A percentile compares a stretch with the other conserved stretches of the same genome.
Evolutionary conservation across 2,329 filamentous ascomycete species (phyloP).

Genomic region (Elsinoe fawcettii): DNA sequence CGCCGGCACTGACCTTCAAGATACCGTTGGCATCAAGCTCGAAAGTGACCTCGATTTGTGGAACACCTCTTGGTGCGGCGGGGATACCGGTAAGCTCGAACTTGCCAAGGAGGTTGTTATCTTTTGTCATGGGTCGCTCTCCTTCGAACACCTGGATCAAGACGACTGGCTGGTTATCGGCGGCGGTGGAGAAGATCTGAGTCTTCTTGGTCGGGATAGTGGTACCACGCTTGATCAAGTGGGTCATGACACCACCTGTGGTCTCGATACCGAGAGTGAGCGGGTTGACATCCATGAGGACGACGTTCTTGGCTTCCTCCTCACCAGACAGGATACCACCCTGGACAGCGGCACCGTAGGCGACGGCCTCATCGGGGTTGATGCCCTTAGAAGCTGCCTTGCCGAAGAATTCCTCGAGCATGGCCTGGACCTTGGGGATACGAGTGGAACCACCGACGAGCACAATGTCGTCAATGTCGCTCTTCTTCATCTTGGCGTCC

Average conservation of each 20-base stretch:
- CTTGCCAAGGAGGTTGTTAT: conserved; percentile 96
- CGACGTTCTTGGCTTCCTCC: conserved; percentile 65
- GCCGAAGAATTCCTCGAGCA: conserved; percentile 95
- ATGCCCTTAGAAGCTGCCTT: conserved; percentile 99
- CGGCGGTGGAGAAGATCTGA: conserved; percentile 94
- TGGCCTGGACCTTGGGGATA: conserved; percentile 93
- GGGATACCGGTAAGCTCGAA: conserved; percentile 97
- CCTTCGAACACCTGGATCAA: conserved; percentile 94
- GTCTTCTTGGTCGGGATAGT: conserved; percentile 93
- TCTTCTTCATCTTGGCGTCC: conserved; percentile 96
- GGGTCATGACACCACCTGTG: conserved; percentile 95
- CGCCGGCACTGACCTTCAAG: conserved; percentile 87
- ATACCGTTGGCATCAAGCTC: conserved; percentile 98
- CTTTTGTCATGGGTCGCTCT: conserved; percentile 88
- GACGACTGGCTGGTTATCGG: conserved; percentile 93
- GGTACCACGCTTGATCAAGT: conserved; percentile 90
- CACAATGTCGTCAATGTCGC: conserved; percentile 90
- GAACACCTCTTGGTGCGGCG: conserved; percentile 88
- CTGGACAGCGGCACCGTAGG: conserved; percentile 94
- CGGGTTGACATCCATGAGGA: conserved; percentile 97
- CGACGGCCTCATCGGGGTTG: conserved; percentile 98
- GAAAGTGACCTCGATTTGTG: conserved; percentile 97
- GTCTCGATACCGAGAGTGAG: conserved; percentile 96
- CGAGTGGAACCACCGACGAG: conserved; percentile 97
- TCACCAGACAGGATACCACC: conserved; percentile 91